These are phyloP conservation scores for Podospora pseudopauciseta DNA, from an alignment of 495 filamentous ascomycete genomes.

Conservation along the genomic window DNA sequence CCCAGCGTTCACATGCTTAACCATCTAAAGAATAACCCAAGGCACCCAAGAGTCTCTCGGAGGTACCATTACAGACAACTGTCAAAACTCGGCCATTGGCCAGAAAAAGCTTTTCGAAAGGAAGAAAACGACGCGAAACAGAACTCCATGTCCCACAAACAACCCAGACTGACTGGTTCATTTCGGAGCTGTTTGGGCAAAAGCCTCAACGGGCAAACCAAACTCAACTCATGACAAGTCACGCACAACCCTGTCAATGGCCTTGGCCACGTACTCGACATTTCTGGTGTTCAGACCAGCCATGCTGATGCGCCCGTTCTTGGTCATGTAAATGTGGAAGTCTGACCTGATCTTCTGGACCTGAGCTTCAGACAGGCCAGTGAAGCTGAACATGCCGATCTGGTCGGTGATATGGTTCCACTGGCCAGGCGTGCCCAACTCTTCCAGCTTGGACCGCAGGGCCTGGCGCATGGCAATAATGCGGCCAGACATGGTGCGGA, in stretches of 20 bases:
- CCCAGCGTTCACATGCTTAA: not conserved
- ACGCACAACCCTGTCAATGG: constrained; percentile 79
- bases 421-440: constrained; percentile 75
- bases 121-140: not conserved
- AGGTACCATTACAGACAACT: not conserved
- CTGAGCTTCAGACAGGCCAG: constrained; percentile 80
- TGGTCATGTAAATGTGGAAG: constrained; percentile 95
- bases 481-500: constrained; percentile 88
- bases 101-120: not conserved
- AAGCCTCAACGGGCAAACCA: not conserved
- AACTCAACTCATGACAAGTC: constrained; percentile 32
- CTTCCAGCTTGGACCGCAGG: constrained; percentile 72
- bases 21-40: not conserved
- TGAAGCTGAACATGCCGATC: constrained; percentile 99
- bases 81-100: not conserved
- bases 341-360: constrained; percentile 75
- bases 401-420: constrained; percentile 98
- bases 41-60: not conserved
- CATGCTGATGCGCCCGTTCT: constrained; percentile 97
- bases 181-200: not conserved
- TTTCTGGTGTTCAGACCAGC: constrained; percentile 90
- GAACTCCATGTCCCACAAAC: not conserved
- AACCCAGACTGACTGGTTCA: not conserved
- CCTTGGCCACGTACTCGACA: constrained; percentile 86
- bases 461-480: constrained; percentile 85